phyloP scores from a whole-genome alignment of 1,284 basidiomycete species.

The Cutaneotrichosporon sp. region DNA sequence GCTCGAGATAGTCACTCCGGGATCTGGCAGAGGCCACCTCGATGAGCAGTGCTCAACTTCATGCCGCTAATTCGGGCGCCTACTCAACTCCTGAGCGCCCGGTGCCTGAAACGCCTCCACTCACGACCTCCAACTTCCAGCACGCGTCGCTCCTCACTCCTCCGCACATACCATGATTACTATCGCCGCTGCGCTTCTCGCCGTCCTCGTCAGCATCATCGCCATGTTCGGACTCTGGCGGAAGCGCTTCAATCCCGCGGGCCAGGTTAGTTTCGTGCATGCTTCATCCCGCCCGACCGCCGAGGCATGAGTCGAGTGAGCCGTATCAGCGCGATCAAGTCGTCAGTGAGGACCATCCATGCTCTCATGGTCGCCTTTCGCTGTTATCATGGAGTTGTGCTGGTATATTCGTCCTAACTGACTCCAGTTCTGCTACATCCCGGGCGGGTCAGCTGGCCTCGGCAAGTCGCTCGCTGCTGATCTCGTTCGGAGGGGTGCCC shows the following conservation, averaged over 20 bases:
- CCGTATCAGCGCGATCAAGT: neutral
- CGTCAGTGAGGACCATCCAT: neutral
- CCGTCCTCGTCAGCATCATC: conserved; percentile 9
- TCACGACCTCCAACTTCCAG: neutral
- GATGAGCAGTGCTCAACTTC: too few relatives aligned
- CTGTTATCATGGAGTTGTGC: too few relatives aligned
- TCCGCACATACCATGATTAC: conserved; percentile 1
- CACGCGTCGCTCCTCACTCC: neutral
- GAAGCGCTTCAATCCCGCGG: conserved; percentile 26
- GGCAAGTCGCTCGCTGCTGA: conserved; percentile 67
- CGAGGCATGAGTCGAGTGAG: too few relatives aligned
- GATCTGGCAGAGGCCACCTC: too few relatives aligned
- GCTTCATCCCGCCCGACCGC: too few relatives aligned
- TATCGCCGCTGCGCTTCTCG: neutral
- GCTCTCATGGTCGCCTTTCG: neutral
- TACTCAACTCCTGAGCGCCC: too few relatives aligned
- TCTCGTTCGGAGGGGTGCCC: conserved; percentile 65
- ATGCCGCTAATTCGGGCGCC: too few relatives aligned
- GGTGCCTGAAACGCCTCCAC: too few relatives aligned
- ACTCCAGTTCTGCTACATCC: conserved; percentile 65
- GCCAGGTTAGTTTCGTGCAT: conserved; percentile 41
- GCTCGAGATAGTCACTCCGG: too few relatives aligned
- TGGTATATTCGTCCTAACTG: neutral
- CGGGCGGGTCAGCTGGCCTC: conserved; percentile 74
- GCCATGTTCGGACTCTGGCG: conserved; percentile 7